phyloP scores from a whole-genome alignment of 2,329 filamentous ascomycete species.

The Colletotrichum eleusines region DNA sequence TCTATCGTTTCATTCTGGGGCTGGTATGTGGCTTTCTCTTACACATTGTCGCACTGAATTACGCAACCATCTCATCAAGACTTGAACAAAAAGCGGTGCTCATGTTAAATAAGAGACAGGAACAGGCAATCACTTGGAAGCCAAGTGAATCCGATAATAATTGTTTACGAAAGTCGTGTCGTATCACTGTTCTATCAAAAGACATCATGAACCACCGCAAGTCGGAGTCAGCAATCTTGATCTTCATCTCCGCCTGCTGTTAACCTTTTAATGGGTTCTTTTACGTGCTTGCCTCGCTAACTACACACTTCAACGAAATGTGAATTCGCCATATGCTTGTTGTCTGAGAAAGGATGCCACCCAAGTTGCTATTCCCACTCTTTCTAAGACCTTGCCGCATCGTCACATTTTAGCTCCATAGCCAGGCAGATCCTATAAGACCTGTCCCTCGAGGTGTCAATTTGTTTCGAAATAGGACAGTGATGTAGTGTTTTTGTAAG shows the following conservation, averaged over 20 bases:
- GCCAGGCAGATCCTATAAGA: rapidly evolving
- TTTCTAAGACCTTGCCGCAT: neutral
- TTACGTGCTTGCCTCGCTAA: neutral
- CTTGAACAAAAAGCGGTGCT: neutral
- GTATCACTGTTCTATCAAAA: neutral
- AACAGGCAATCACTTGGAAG: neutral
- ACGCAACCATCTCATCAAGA: no score
- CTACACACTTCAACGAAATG: neutral
- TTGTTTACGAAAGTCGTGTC: no score
- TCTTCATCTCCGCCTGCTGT: neutral
- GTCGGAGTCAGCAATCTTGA: neutral
- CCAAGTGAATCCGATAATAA: neutral
- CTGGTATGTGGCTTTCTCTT: neutral
- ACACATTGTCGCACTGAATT: neutral
- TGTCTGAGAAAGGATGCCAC: neutral
- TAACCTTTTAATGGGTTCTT: neutral
- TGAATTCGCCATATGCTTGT: neutral
- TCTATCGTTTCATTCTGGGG: no score
- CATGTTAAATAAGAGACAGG: no score
- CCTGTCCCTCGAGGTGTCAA: neutral
- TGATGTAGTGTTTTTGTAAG: neutral
- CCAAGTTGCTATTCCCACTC: neutral
- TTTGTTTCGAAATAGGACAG: neutral
- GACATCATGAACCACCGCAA: neutral
- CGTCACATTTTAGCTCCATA: neutral